Evolutionary conservation across 2,329 filamentous ascomycete genomes (phyloP).

Genomic region (Cladosporium colombiae): DNA sequence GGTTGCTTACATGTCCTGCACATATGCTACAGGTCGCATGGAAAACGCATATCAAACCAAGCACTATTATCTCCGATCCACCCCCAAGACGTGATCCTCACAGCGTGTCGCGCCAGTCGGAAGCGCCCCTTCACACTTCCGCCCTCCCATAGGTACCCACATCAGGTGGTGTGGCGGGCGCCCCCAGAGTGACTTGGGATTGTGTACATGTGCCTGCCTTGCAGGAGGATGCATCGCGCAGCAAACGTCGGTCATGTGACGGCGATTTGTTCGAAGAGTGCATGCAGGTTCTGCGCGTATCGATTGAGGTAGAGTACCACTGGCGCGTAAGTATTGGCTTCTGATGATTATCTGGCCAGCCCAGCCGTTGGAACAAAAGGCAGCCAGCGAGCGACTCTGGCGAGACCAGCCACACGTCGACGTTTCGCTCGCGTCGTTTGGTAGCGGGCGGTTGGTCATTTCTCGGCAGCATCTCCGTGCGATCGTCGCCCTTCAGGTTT

Average conservation of each 20-base stretch:
- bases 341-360: not conserved
- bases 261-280: not conserved
- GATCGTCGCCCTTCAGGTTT: slow-evolving; percentile 10
- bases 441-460: not conserved
- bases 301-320: not conserved
- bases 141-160: not conserved
- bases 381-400: too few species aligned
- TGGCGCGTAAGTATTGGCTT: not conserved
- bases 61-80: not conserved
- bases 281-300: not conserved
- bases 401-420: not conserved
- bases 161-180: not conserved
- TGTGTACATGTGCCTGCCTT: not conserved
- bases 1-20: not conserved
- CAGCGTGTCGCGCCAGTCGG: slow-evolving; percentile 1
- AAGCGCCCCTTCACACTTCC: not conserved
- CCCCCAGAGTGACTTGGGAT: not conserved
- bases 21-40: not conserved
- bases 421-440: not conserved
- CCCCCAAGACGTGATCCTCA: not conserved
- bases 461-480: not conserved
- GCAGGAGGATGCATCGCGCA: not conserved
- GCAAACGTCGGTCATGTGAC: not conserved
- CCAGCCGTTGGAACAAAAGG: not conserved
- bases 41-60: not conserved